Base-by-base conservation (phyloP, 208 protist species). In the Wallacemonas collosoma region DNA sequence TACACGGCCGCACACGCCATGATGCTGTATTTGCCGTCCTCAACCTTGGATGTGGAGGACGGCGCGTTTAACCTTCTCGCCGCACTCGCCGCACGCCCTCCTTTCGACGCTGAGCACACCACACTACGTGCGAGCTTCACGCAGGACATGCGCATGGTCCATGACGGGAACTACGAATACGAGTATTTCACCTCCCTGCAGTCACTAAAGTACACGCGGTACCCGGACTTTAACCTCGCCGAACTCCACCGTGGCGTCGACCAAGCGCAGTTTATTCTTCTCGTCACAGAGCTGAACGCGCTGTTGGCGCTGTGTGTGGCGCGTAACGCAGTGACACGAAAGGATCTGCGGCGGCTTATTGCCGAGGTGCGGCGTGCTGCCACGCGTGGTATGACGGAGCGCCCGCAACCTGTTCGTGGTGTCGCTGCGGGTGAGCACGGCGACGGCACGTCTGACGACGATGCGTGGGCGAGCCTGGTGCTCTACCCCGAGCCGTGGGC, bases 341-440 rank as follows among this genome's bases (percentile, higher is more conserved):
- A 65, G 60, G 60, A 48, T 35, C 43, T 65, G 60, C 60, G 60
- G 12, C 60, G 60, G 4, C 60, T 65, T 6, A 65, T 65, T 17
- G 60, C 41, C 5, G 60, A 65, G 40, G 60, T 65, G 41, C 60
- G 60, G 5, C 60, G 60, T 65, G 60, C 40, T 11, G 60, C 6
- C 5, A 7, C 60, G n/a, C 12, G 15, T 11, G 43, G 40, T 17
- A 11, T 35, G 38, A 6, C 6, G 8, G 11, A 41, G 3, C 60
- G 41, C n/a, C 3, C 8, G 4, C 60, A 44, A 41, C 12, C 60
- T 11, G 15, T 41, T 26, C 41, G 60, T 17, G 40, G 40, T 51
- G 60, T 12, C n/a, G 60, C 60, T 11, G 60, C 8, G 2, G 43
- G 9, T 26, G 60, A 65, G 41, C 41, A 65, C n/a, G 41, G 12